Conservation (phyloP, 129 eudicot genomes). For the Flaveria bidentis region DNA sequence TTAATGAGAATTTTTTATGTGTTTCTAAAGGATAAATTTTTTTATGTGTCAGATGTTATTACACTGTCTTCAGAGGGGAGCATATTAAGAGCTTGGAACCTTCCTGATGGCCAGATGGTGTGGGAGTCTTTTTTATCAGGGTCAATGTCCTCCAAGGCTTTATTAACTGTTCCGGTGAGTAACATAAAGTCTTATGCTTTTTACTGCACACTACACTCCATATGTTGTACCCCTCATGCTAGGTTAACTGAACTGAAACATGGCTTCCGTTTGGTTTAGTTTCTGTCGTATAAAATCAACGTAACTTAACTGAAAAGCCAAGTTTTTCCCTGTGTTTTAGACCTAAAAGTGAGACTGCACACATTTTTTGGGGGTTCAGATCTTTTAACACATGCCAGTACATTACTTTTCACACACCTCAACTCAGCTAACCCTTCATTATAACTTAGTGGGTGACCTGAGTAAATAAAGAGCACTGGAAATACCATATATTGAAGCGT, state of each 20-base stretch:
- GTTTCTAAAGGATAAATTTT: constrained; percentile 16
- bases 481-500: not conserved
- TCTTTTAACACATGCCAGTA: not conserved
- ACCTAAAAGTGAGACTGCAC: not conserved
- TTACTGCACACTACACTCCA: constrained; percentile 3
- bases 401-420: constrained; percentile 4
- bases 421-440: not conserved
- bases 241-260: constrained; percentile 3
- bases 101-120: constrained; percentile 99
- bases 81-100: constrained; percentile 97
- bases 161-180: constrained; percentile 72
- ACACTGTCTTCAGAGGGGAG: constrained; percentile 89
- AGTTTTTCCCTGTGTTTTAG: not conserved
- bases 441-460: not conserved
- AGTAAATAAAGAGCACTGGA: not conserved
- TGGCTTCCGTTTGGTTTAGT: not conserved
- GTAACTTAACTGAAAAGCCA: not conserved
- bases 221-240: constrained; percentile 4
- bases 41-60: constrained; percentile 63
- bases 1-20: not conserved
- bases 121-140: constrained; percentile 90
- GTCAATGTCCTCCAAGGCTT: constrained; percentile 58
- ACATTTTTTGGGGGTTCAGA: not conserved
- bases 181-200: constrained; percentile 6
- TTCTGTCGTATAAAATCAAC: not conserved